Evolutionary conservation across 2,329 filamentous ascomycete genomes (phyloP).

Genomic region (Annulohypoxylon truncatum): DNA sequence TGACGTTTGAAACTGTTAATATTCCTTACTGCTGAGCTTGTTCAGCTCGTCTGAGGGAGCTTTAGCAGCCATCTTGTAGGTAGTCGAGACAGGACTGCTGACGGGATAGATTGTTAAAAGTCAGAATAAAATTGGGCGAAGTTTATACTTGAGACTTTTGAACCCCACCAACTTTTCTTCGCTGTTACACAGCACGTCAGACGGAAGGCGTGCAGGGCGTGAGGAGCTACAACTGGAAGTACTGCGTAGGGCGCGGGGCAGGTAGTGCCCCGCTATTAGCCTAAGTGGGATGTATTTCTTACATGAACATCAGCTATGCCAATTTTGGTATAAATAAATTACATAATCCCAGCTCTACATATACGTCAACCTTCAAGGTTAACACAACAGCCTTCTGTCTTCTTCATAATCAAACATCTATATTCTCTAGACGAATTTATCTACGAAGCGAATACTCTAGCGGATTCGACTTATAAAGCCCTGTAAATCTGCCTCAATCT

Average conservation of each 20-base stretch:
- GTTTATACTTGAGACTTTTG: conserved; percentile 19
- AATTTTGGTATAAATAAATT: background rate
- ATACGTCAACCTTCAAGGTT: background rate
- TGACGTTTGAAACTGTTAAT: background rate
- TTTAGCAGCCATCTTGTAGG: conserved; percentile 55
- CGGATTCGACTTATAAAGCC: background rate
- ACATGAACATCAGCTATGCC: background rate
- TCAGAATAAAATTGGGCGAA: background rate
- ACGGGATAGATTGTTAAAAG: conserved; percentile 9
- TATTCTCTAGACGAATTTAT: background rate
- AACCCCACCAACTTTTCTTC: conserved; percentile 37
- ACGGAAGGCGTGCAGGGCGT: conserved; percentile 19
- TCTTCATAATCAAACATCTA: background rate
- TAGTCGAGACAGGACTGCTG: conserved; percentile 5
- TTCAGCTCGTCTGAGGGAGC: conserved; percentile 55
- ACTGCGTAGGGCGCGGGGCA: conserved; percentile 28
- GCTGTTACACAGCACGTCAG: conserved; percentile 21
- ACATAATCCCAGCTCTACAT: background rate
- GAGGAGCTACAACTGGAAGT: background rate
- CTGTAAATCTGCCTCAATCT: background rate
- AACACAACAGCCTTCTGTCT: no score
- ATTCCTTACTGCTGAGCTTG: conserved; percentile 55
- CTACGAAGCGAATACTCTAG: background rate
- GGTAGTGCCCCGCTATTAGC: conserved; percentile 1
- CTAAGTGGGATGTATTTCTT: background rate